These are phyloP conservation scores for Rachicladosporium sp. DNA, from an alignment of 2,329 filamentous ascomycete genomes.

Conservation along the genomic window DNA sequence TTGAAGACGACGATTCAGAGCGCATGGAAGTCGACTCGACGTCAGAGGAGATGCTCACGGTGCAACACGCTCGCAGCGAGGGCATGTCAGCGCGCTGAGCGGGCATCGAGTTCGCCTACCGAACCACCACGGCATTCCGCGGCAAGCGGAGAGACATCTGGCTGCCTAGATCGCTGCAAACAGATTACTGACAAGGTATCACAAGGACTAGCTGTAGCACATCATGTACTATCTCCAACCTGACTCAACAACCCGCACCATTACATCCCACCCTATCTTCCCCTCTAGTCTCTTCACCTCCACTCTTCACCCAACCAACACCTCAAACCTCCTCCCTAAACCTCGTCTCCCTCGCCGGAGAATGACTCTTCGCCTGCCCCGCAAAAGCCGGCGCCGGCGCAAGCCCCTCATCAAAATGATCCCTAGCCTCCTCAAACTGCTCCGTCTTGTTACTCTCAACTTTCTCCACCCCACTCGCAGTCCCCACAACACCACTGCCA, in stretches of 20 bases:
- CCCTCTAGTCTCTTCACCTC: constrained; percentile 4
- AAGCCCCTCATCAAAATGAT: constrained; percentile 36
- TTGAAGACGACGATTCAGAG: neutral
- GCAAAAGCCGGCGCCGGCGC: constrained; percentile 30
- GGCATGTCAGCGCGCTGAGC: too few species aligned
- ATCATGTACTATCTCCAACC: neutral
- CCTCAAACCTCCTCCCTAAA: constrained; percentile 46
- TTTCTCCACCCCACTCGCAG: constrained; percentile 18
- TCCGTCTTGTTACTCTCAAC: constrained; percentile 27
- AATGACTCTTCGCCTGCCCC: constrained; percentile 29
- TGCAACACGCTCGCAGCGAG: too few species aligned
- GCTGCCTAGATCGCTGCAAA: neutral
- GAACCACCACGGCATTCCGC: too few species aligned
- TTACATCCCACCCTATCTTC: neutral
- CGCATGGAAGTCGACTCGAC: neutral
- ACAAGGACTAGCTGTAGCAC: neutral
- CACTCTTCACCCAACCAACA: neutral
- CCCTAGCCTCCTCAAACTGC: constrained; percentile 42
- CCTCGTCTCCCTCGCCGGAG: constrained; percentile 44
- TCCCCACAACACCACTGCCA: constrained; percentile 5
- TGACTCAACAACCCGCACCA: neutral
- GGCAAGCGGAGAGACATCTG: neutral
- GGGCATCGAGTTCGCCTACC: too few species aligned
- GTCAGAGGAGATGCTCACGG: too few species aligned
- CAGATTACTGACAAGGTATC: constrained; percentile 2